Evolutionary conservation across 2,329 filamentous ascomycete species (phyloP), one percentile per base, ranked within the genome.

Genomic region (Diaporthe destruens): DNA sequence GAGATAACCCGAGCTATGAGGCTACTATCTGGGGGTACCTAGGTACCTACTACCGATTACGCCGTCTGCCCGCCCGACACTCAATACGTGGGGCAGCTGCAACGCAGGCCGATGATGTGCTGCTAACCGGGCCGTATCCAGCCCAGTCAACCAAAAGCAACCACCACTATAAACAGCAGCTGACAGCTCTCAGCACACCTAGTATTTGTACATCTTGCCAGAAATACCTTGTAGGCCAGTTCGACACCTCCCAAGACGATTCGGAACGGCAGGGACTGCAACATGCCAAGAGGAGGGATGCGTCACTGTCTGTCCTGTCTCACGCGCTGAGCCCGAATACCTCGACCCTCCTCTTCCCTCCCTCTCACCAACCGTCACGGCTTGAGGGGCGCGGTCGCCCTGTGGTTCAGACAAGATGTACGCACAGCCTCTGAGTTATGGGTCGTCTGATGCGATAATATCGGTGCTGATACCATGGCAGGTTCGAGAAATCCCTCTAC

Each of bases 401-500:
- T 49, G 54, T 51, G 36, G 23, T 51, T 47, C 42, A 68, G 70
- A 74, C 71, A 69, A 75, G 74, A 80, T 79, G 77, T 79, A 74
- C 69, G 78, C 56, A 54, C 3, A 42, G 29, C 14, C 1, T 18
- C 32, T 29, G n/a, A 16, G 6, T 51, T 32, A 51, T 12, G 0
- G 18, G 9, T 39, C 7, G 16, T 25, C 18, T 2, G 2, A 16
- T 25, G 47, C 3, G 23, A 20, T 39, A 34, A 9, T 18, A 18
- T 44, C 20, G 23, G 12, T n/a, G 71, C 80, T 81, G 73, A 82
- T 74, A 59, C n/a, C 29, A 51, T 51, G 34, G 2, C 75, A 98
- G 95, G 96, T 99, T 99, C 85, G 96, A 99, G 84, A 99, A 99
- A 85, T 98, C 96, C 54, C 90, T 99, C 25, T 98, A 98, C 84